These are phyloP conservation scores for Astrocystis sublimbata DNA, from an alignment of 495 filamentous ascomycete species.

Conservation along the genomic window DNA sequence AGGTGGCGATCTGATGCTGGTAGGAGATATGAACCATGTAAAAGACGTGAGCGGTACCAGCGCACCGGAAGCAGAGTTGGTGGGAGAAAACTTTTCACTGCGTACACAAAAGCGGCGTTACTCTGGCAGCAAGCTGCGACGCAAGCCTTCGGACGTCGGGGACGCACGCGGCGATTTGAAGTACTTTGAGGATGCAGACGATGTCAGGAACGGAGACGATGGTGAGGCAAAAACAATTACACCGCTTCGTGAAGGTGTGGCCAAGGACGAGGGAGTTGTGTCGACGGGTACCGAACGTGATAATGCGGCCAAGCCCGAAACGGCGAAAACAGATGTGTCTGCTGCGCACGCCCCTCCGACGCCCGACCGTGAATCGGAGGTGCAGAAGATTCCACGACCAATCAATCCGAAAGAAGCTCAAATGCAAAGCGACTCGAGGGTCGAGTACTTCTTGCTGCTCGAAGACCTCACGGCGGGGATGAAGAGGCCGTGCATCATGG, in stretches of 20 bases:
- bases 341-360: slow-evolving; percentile 26
- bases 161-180: slow-evolving; percentile 69
- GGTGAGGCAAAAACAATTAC: slow-evolving; percentile 70
- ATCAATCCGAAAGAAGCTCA: slow-evolving; percentile 81
- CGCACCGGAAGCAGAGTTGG: slow-evolving; percentile 55
- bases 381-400: slow-evolving; percentile 45
- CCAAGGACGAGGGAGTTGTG: slow-evolving; percentile 4
- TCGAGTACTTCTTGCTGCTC: slow-evolving; percentile 91
- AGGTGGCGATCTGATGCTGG: slow-evolving; percentile 6
- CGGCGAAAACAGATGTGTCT: slow-evolving; percentile 22
- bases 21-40: slow-evolving; percentile 27
- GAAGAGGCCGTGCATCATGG: slow-evolving; percentile 93
- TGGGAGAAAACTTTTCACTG: slow-evolving; percentile 37
- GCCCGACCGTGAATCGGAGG: slow-evolving; percentile 34
- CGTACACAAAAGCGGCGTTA: slow-evolving; percentile 62
- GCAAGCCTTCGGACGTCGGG: slow-evolving; percentile 64
- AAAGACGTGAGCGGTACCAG: slow-evolving; percentile 56
- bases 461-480: slow-evolving; percentile 97
- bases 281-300: neutral
- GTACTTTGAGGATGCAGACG: slow-evolving; percentile 73
- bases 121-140: slow-evolving; percentile 75
- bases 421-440: slow-evolving; percentile 59
- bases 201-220: slow-evolving; percentile 81
- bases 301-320: neutral
- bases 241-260: slow-evolving; percentile 59